Evolutionary conservation across 805 yeast genomes (phyloP), one percentile per base, ranked within the genome.

Genomic region (Brettanomyces sp.): DNA sequence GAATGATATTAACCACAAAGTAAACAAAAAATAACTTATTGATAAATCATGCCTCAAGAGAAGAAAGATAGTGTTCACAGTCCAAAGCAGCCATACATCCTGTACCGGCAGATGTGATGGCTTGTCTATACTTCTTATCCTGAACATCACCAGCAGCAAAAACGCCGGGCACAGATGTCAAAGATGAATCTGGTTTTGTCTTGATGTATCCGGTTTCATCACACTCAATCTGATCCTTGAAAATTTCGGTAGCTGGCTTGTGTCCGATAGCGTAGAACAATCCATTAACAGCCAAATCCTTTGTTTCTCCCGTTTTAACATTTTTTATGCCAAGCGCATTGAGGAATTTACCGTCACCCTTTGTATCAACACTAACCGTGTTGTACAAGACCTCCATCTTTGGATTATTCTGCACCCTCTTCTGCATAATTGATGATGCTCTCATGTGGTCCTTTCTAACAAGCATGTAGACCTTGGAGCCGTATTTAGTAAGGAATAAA

Each of bases 21-120:
- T 32, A 32, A 32, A 32, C 11, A 11, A 11, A 11, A 13, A 11
- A 32, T 32, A 32, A 11, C 11, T 32, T 35, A 12, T 12, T 18
- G 22, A 35, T 14, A 13, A 18, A 18, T 18, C 24, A 38, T 21
- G 25, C 38, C 30, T 85, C 95, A 45, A 54, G 52, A 39, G 63
- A 46, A 41, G 91, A 70, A 51, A 90, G 64, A 66, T 75, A 85
- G 65, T 79, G 83, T 72, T 90, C 97, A 61, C 91, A 87, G 60
- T 93, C 98, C 51, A 93, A 77, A 49, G 95, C 99, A 59, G 99
- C 99, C 97, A 90, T 91, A 76, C 99, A 93, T 52, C 99, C 99
- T 52, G 96, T 77, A 62, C 99, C 99, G n/a, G 99, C 99, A 65
- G 97, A 89, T 38, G 99, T 93, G 63, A 93, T 88, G 48, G 99